Conservation (phyloP, 2,329 filamentous ascomycete genomes). For the Aspergillus texensis region DNA sequence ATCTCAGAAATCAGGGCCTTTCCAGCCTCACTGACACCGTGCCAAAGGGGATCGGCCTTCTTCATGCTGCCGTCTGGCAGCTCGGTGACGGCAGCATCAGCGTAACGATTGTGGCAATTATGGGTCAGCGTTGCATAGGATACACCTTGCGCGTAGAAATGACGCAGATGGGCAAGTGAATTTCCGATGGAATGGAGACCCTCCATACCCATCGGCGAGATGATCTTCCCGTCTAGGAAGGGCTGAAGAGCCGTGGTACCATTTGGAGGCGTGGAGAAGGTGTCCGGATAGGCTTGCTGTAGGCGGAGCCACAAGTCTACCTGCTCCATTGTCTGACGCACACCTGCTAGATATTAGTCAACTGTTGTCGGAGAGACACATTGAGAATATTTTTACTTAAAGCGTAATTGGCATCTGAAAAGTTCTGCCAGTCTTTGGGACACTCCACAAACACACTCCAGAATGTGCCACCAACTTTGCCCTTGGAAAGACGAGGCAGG, state of each 20-base stretch:
- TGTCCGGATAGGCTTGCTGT: slow-evolving; percentile 35
- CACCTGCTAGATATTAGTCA: slow-evolving; percentile 21
- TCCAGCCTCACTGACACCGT: slow-evolving; percentile 72
- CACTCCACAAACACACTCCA: slow-evolving; percentile 87
- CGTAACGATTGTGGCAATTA: slow-evolving; percentile 89
- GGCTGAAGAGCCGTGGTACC: slow-evolving; percentile 64
- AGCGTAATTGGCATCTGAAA: slow-evolving; percentile 72
- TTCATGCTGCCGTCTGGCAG: slow-evolving; percentile 41
- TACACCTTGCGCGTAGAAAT: slow-evolving; percentile 76
- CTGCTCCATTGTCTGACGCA: slow-evolving; percentile 39
- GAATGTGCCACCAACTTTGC: slow-evolving; percentile 75
- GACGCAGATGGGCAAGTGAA: slow-evolving; percentile 65
- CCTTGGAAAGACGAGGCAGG: slow-evolving; percentile 70
- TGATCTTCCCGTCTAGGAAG: slow-evolving; percentile 65
- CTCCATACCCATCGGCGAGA: slow-evolving; percentile 80
- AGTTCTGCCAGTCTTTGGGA: slow-evolving; percentile 71
- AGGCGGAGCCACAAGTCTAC: slow-evolving; percentile 40
- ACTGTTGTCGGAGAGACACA: background rate
- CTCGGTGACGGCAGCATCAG: slow-evolving; percentile 72
- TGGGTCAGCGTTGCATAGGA: slow-evolving; percentile 88
- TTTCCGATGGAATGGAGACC: slow-evolving; percentile 95
- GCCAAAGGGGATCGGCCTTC: slow-evolving; percentile 45
- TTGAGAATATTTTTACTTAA: slow-evolving; percentile 54
- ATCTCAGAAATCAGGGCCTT: slow-evolving; percentile 76
- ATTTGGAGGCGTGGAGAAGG: slow-evolving; percentile 61